Conservation (phyloP, 2,329 filamentous ascomycete genomes). For the Pseudogymnoascus sp. region DNA sequence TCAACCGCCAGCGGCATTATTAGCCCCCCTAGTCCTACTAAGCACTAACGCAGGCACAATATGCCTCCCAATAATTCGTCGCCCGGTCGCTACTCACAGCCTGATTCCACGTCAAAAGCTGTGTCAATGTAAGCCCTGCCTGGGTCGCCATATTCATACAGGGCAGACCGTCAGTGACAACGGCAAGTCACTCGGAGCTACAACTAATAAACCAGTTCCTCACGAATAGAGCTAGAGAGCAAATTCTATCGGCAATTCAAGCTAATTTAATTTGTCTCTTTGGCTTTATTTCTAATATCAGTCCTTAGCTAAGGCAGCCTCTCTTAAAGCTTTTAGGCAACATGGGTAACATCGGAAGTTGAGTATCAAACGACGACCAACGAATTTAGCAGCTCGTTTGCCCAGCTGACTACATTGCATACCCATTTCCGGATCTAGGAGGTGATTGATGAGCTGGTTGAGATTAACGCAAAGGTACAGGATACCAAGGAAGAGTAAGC, state of each 20-base stretch:
- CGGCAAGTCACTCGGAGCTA: neutral
- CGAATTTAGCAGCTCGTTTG: too few species aligned
- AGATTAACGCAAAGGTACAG: neutral
- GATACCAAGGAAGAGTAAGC: neutral
- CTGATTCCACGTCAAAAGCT: slow-evolving; percentile 27
- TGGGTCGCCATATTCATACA: slow-evolving; percentile 11
- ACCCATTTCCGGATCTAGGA: neutral
- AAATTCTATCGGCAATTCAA: too few species aligned
- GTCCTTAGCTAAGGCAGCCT: too few species aligned
- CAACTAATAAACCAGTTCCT: too few species aligned
- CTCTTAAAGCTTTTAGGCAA: too few species aligned
- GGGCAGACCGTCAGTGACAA: slow-evolving; percentile 9
- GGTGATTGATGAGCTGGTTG: neutral
- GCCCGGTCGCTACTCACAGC: slow-evolving; percentile 15
- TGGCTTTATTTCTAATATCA: too few species aligned
- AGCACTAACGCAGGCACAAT: slow-evolving; percentile 10
- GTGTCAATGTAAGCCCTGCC: slow-evolving; percentile 9
- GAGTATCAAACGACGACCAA: too few species aligned
- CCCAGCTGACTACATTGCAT: too few species aligned
- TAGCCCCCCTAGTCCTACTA: neutral
- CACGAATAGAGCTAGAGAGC: too few species aligned
- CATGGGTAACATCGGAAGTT: too few species aligned
- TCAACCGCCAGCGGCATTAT: neutral
- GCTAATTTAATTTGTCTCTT: too few species aligned
- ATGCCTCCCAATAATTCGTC: slow-evolving; percentile 8